Evolutionary conservation across 257 asterid species (phyloP).

Genomic region (Agastache rugosa): DNA sequence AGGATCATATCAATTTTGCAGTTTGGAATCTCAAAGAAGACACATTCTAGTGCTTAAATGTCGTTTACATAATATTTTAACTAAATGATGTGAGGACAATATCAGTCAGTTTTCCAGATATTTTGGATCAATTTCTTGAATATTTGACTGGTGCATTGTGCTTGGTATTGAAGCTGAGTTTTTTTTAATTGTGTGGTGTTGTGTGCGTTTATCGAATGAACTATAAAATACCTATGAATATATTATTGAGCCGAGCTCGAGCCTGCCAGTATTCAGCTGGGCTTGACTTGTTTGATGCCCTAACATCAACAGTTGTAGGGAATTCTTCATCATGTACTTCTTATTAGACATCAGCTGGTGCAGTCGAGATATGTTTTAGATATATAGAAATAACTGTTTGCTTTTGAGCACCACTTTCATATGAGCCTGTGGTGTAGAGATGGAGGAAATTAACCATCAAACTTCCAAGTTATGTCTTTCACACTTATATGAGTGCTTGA

Average conservation of each 20-base stretch:
- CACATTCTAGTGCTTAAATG: too few species aligned
- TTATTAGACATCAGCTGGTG: background rate
- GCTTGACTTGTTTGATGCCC: background rate
- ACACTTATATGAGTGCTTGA: background rate
- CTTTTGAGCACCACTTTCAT: background rate
- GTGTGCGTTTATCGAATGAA: too few species aligned
- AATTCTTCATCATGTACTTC: background rate
- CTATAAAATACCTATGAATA: too few species aligned
- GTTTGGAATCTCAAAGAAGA: too few species aligned
- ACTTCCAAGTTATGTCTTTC: background rate
- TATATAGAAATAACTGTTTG: background rate
- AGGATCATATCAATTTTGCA: too few species aligned
- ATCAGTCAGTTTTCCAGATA: too few species aligned
- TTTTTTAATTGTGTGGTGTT: too few species aligned
- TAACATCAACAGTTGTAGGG: background rate
- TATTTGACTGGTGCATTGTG: too few species aligned
- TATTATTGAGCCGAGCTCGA: background rate
- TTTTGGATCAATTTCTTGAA: too few species aligned
- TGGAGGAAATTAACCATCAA: constrained; percentile 1
- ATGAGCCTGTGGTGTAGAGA: background rate
- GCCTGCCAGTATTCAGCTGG: background rate
- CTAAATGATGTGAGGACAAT: too few species aligned
- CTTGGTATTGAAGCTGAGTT: too few species aligned
- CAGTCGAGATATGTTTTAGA: background rate
- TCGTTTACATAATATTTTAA: too few species aligned